phyloP scores from a whole-genome alignment of 805 yeast genomes.

The Kodamaea jinghongensis region DNA sequence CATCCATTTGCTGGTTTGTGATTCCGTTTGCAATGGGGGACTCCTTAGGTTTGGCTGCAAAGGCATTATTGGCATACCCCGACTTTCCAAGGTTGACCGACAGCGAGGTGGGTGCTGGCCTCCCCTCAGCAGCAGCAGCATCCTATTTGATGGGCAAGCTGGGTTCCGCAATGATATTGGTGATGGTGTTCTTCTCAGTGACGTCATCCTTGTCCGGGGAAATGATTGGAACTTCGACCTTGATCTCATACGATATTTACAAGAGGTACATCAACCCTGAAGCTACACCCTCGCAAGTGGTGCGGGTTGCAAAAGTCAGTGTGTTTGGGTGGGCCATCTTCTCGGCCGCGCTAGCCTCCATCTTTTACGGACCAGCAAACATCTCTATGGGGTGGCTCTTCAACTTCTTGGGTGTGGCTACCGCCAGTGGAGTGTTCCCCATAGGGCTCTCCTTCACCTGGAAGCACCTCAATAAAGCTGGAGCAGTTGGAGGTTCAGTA shows the following conservation, averaged over 20 bases:
- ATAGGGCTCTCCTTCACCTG: slow-evolving; percentile 23
- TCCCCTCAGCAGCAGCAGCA: slow-evolving; percentile 21
- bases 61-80: slow-evolving; percentile 23
- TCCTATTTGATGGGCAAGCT: slow-evolving; percentile 24
- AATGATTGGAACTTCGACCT: slow-evolving; percentile 39
- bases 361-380: slow-evolving; percentile 23
- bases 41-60: slow-evolving; percentile 39
- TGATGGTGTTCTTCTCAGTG: slow-evolving; percentile 38
- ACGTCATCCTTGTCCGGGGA: slow-evolving; percentile 43
- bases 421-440: slow-evolving; percentile 27
- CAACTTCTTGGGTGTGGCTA: slow-evolving; percentile 28
- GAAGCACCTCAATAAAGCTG: slow-evolving; percentile 32
- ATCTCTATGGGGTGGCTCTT: slow-evolving; percentile 37
- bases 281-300: slow-evolving; percentile 24
- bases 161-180: slow-evolving; percentile 27
- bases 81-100: slow-evolving; percentile 17
- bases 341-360: slow-evolving; percentile 20
- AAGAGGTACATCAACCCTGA: slow-evolving; percentile 22
- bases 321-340: slow-evolving; percentile 23
- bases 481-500: slow-evolving; percentile 38
- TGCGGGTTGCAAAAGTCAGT: slow-evolving; percentile 18
- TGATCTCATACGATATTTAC: slow-evolving; percentile 26
- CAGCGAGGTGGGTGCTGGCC: slow-evolving; percentile 19
- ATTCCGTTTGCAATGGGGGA: slow-evolving; percentile 25
- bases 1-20: slow-evolving; percentile 24